Evolutionary conservation across 306 rosid genomes (phyloP).

Genomic region (Pueraria montana): DNA sequence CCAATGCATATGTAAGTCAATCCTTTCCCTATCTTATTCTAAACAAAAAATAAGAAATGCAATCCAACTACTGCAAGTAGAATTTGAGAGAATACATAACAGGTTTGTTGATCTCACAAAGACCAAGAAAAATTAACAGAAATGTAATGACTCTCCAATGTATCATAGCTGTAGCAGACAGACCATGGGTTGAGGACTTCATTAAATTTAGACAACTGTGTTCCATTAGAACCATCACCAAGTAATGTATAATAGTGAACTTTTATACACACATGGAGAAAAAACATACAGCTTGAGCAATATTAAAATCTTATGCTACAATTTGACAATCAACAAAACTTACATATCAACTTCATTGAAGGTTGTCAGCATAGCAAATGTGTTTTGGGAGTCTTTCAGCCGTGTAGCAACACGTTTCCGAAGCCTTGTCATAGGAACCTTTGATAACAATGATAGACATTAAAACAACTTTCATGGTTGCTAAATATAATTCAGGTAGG

Average conservation of each 20-base stretch:
- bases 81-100: background rate
- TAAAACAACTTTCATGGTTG: constrained; percentile 17
- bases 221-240: background rate
- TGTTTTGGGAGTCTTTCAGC: constrained; percentile 90
- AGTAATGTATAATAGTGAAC: constrained; percentile 1
- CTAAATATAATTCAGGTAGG: constrained; percentile 32
- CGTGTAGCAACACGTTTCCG: constrained; percentile 76
- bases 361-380: constrained; percentile 86
- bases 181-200: background rate
- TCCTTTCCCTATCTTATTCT: background rate
- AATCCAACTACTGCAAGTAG: background rate
- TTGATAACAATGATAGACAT: constrained; percentile 28
- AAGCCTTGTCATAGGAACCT: constrained; percentile 93
- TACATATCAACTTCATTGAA: constrained; percentile 92
- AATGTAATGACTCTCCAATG: background rate
- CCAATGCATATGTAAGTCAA: background rate
- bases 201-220: background rate
- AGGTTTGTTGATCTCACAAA: constrained; percentile 1
- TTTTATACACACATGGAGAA: background rate
- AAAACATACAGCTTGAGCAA: constrained; percentile 26
- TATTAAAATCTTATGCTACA: constrained; percentile 12
- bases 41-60: background rate
- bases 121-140: constrained; percentile 19
- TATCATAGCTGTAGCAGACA: background rate
- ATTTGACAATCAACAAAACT: constrained; percentile 43